Evolutionary conservation across 1,139 yeast species (phyloP).

Genomic region (Tardiomyces digboiensis): DNA sequence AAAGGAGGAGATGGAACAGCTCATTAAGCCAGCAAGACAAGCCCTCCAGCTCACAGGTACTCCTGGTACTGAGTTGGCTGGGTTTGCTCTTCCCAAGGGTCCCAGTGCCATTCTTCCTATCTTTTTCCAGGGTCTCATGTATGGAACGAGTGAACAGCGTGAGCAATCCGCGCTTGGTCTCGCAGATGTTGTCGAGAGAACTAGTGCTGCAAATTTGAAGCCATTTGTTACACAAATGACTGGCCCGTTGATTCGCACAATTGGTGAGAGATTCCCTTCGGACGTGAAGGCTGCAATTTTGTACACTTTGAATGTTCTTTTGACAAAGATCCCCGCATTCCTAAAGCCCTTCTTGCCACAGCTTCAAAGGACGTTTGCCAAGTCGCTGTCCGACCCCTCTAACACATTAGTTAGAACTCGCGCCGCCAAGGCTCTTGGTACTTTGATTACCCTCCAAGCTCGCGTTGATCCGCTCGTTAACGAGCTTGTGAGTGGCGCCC

Average conservation of each 20-base stretch:
- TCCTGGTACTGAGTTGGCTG: conserved; percentile 58
- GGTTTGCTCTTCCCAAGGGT: conserved; percentile 73
- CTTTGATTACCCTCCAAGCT: conserved; percentile 81
- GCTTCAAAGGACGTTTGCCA: conserved; percentile 92
- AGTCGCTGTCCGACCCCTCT: conserved; percentile 68
- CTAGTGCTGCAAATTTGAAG: conserved; percentile 72
- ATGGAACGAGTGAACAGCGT: conserved; percentile 77
- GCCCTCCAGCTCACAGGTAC: conserved; percentile 61
- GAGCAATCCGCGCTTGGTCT: conserved; percentile 85
- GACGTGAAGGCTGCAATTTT: conserved; percentile 91
- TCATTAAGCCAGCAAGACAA: conserved; percentile 71
- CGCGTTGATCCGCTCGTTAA: conserved; percentile 88
- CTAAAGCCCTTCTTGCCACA: conserved; percentile 96
- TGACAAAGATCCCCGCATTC: conserved; percentile 80
- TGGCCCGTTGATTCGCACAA: conserved; percentile 96
- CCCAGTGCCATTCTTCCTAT: conserved; percentile 85
- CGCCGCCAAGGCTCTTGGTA: conserved; percentile 88
- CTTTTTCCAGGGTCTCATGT: conserved; percentile 92
- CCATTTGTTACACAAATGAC: conserved; percentile 91
- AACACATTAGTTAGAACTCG: conserved; percentile 68
- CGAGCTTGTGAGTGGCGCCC: conserved; percentile 73
- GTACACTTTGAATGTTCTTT: conserved; percentile 68
- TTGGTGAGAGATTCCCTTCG: conserved; percentile 89
- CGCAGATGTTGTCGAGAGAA: conserved; percentile 78
- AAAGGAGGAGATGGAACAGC: conserved; percentile 64